Base-by-base conservation (phyloP, 2,329 filamentous ascomycete genomes). In the Claviceps sp. region DNA sequence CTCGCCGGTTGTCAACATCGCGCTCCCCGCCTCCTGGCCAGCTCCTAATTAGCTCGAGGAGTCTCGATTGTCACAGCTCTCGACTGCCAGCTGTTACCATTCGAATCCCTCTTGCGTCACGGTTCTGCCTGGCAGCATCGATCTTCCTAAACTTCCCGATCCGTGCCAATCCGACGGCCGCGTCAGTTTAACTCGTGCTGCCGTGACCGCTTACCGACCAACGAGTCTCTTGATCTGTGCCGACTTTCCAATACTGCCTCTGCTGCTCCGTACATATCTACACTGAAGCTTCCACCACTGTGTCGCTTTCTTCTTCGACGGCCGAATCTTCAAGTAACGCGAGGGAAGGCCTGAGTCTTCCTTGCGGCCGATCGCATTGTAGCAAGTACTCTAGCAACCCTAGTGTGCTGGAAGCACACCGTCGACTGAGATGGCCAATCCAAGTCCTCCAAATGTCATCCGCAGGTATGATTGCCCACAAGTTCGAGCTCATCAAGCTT, bases 371-470 rank as follows among this genome's bases (percentile, higher is more conserved):
- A 34, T 34, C 26, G n/a, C 47, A 18, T 20, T 9, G 37, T 7
- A 26, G 30, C 30, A n/a, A 26, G 14, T 11, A 18, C 18, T 37
- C 24, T 37, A n/a, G 14, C 16, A 43, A 26, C 16, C 26, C 34
- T 16, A 6, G 26, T 20, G 24, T 49, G 26, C 13, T 18, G 4
- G 14, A 18, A 24, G 34, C 18, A 45, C 20, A 18, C 30, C 11
- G 2, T 20, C n/a, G 41, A 24, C 16, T 43, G 66, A 58, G 57
- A 76, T 76, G 73, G 64, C 71, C 42, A 69, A 67, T 59, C 62
- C 66, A 60, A 74, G 66, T 61, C 65, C 69, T 51, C 69, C 75
- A 59, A 79, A 80, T 64, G 78, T 81, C 55, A 82, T 82, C 70
- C 75, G 79, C 72, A 83, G 82, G 82, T 85, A 79, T 60, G 42